Base-by-base conservation (phyloP, 768 basidiomycete species). In the Kwoniella dejecticola region DNA sequence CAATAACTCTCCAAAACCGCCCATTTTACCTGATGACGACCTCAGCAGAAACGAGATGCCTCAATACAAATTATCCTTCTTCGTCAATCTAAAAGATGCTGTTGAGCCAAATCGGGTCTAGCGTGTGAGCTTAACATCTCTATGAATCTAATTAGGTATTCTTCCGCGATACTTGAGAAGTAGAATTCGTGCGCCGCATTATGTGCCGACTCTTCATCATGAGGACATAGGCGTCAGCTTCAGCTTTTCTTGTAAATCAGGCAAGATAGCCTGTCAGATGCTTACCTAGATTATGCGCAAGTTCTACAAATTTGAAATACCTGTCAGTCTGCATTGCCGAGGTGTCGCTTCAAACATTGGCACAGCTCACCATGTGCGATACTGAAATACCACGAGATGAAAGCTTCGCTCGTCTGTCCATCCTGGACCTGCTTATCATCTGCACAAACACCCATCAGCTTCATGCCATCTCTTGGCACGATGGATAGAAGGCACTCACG, bases 151-250 rank as follows among this genome's bases (percentile, higher is more conserved):
- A 75, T 41, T 29, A 82, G 74, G 63, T 79, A 79, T 29, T 75
- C 84, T 79, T 96, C 90, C 65, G 89, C 90, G 19, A 97, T 89
- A 5, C 89, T 87, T 27, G 91, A 91, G 71, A 95, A 93, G 77
- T 91, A 96, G 77, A 96, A 97, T 65, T 92, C 91, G 66, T 95
- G 93, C 72, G 93, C 88, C 0, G 90, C 87, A 76, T 95, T 93
- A 70, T 96, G 94, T 6, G 74, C 67, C 19, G 75, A 68, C 64
- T 72, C 69, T 68, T 46, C 17, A 21, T 26, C 6, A 23, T 26
- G 8, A n/a, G 23, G 4, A 10, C 31, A n/a, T n/a, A 47, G 27
- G 24, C 38, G 45, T 47, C 33, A 47, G 52, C 44, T 13, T 33
- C 27, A 8, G 10, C 36, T n/a, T n/a, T n/a, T n/a, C n/a, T n/a